Evolutionary conservation across 228 moss, liverwort and hornwort species (phyloP).

Genomic region (Sphagnum magellanicum): DNA sequence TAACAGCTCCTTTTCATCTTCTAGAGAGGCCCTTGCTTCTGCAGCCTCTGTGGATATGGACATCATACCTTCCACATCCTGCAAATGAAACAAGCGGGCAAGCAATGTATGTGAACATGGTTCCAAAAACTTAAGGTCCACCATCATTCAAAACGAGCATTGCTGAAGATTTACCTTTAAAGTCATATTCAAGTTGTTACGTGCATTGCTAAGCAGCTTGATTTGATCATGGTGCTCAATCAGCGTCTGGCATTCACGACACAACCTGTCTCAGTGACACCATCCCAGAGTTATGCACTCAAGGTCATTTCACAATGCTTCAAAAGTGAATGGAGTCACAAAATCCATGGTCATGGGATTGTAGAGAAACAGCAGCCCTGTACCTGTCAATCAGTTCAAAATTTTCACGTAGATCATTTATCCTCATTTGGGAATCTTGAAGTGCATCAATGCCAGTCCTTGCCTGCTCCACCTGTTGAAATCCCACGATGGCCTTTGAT

Average conservation of each 20-base stretch:
- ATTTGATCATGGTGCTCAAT: constrained; percentile 99
- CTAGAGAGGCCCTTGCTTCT: constrained; percentile 86
- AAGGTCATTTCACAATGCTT: not conserved
- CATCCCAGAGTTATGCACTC: not conserved
- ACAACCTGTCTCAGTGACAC: constrained; percentile 58
- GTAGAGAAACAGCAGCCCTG: not conserved
- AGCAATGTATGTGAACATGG: not conserved
- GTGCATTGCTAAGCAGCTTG: constrained; percentile 96
- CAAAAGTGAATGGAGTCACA: not conserved
- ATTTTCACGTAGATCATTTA: constrained; percentile 72
- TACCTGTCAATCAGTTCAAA: constrained; percentile 92
- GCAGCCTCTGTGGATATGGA: constrained; percentile 97
- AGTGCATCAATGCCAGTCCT: constrained; percentile 94
- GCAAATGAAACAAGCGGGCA: constrained; percentile 2
- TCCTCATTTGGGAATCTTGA: constrained; percentile 67
- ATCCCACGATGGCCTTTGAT: not conserved
- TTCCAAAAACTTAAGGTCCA: not conserved
- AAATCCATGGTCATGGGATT: not conserved
- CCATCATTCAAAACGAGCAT: not conserved
- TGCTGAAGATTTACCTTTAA: constrained; percentile 52
- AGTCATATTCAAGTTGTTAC: constrained; percentile 96
- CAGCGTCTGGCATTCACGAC: constrained; percentile 96
- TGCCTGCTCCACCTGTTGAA: constrained; percentile 89
- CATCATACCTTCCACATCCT: constrained; percentile 99
- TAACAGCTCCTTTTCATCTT: constrained; percentile 86